Conservation (phyloP, 2,329 filamentous ascomycete genomes). For the Septoria petroselini region DNA sequence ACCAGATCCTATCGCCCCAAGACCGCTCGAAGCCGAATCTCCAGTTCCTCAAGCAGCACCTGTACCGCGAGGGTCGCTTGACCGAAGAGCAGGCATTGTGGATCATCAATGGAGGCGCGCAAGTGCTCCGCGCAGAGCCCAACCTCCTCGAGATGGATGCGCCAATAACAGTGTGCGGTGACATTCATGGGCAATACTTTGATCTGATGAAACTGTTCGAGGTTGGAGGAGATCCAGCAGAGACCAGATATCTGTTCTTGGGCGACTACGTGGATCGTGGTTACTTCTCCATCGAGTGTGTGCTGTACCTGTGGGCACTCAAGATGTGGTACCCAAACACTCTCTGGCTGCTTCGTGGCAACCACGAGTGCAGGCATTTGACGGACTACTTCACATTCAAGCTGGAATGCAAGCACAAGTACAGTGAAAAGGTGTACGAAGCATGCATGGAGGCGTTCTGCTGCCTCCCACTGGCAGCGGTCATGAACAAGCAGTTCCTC, state of each 20-base stretch:
- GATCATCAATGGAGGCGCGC: conserved; percentile 85
- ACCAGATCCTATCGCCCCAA: conserved; percentile 88
- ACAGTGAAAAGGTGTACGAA: conserved; percentile 92
- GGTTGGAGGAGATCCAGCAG: conserved; percentile 91
- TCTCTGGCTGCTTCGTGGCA: conserved; percentile 93
- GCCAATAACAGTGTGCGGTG: conserved; percentile 96
- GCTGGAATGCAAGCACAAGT: conserved; percentile 99
- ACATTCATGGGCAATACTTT: conserved; percentile 98
- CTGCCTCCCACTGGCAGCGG: conserved; percentile 82
- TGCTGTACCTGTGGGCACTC: conserved; percentile 93
- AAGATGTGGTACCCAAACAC: conserved; percentile 99
- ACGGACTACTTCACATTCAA: conserved; percentile 99
- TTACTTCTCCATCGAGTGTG: conserved; percentile 99
- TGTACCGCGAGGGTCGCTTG: conserved; percentile 93
- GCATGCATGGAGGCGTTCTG: conserved; percentile 99
- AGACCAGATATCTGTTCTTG: conserved; percentile 94
- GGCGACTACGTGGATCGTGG: conserved; percentile 98
- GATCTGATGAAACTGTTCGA: conserved; percentile 99
- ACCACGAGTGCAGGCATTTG: conserved; percentile 97
- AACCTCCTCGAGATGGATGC: conserved; percentile 99
- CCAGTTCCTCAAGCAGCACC: conserved; percentile 93
- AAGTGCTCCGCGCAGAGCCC: conserved; percentile 83
- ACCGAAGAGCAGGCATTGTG: conserved; percentile 96
- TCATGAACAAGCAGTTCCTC: conserved; percentile 99
- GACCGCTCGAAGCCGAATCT: conserved; percentile 87